Evolutionary conservation across 805 yeast genomes (phyloP).

Genomic region (Monosporozyma solicola): DNA sequence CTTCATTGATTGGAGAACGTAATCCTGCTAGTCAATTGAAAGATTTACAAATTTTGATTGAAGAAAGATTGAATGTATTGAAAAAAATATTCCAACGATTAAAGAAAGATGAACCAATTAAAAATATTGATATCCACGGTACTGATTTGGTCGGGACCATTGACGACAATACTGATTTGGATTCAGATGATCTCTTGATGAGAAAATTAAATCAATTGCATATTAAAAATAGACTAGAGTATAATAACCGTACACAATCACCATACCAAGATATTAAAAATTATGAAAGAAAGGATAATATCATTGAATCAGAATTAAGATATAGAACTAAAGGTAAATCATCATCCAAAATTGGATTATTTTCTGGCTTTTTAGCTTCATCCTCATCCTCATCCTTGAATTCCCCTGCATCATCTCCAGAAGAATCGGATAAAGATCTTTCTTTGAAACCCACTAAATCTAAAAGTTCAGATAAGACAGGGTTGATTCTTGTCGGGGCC

Average conservation of each 20-base stretch:
- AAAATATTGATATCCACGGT: conserved; percentile 16
- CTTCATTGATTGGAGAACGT: conserved; percentile 8
- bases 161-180: conserved; percentile 12
- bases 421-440: neutral
- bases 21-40: conserved; percentile 8
- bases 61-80: conserved; percentile 11
- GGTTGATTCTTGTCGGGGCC: conserved; percentile 23
- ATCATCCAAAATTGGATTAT: neutral
- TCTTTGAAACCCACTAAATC: neutral
- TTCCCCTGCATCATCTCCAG: neutral
- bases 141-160: conserved; percentile 25
- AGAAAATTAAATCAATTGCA: conserved; percentile 21
- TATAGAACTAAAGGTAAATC: conserved; percentile 9
- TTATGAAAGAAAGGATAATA: neutral
- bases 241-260: neutral
- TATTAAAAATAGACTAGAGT: neutral
- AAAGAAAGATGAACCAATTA: conserved; percentile 9
- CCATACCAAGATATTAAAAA: conserved; percentile 4
- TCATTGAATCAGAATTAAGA: conserved; percentile 12
- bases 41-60: conserved; percentile 6
- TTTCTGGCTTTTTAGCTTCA: conserved; percentile 1
- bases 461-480: conserved; percentile 13
- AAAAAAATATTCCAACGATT: conserved; percentile 9
- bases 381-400: neutral
- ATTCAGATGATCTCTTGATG: conserved; percentile 16